Base-by-base conservation (phyloP, 2,329 filamentous ascomycete species). In the Sarocladium strictum region DNA sequence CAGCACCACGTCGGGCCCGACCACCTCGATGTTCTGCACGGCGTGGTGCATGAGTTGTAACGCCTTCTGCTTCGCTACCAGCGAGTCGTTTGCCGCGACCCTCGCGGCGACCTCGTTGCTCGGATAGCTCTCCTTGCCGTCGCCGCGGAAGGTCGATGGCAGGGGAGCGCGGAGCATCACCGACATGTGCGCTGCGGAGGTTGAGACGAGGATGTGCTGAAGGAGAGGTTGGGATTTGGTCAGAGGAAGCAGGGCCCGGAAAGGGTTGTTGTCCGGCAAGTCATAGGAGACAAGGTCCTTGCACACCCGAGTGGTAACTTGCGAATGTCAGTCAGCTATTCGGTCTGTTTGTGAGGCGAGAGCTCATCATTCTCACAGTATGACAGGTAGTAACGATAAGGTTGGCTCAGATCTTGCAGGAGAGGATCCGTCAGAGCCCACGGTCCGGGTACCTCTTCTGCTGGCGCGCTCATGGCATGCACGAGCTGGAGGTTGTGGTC, bases 331-430 rank as follows among this genome's bases (percentile, higher is more conserved):
- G 27, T 17, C 27, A 9, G 7, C n/a, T n/a, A n/a, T n/a, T n/a
- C n/a, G n/a, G n/a, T n/a, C n/a, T n/a, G n/a, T n/a, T n/a, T n/a
- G n/a, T n/a, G n/a, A n/a, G n/a, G n/a, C n/a, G n/a, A n/a, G n/a
- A n/a, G n/a, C n/a, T n/a, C n/a, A n/a, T n/a, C 7, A 40, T 53
- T 61, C 66, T 55, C 65, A 74, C 72, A 74, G 58, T 74, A 74
- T 49, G 67, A 67, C 49, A 74, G 64, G 55, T 74, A 74, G 58
- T 71, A 65, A 14, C 72, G 66, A 56, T 73, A 65, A 43, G 67
- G 29, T 77, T 72, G 33, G 76, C 76, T 29, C 74, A 84, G 59
- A 72, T 83, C 69, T 80, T 86, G 72, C 57, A 69, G 73, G 29
- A 74, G 57, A 49, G 72, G 73, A 58, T 76, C 74, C 49, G 72